Evolutionary conservation across 208 protist species (phyloP), one percentile per base, ranked within the genome.

Genomic region (Trypanosoma melophagium): DNA sequence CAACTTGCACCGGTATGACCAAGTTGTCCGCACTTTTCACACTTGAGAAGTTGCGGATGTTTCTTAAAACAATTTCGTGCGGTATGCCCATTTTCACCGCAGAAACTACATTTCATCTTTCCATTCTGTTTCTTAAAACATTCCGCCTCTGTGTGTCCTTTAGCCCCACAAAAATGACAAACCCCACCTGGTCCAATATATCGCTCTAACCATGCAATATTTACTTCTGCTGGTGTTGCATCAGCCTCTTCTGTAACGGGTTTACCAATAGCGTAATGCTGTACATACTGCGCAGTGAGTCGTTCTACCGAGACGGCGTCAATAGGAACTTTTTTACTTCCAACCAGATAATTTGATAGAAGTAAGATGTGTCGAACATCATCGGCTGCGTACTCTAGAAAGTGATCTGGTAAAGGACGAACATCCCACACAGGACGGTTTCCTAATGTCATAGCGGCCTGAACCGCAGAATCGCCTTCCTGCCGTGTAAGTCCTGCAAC

Each of bases 311-410:
- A 73, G 25, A 47, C 38, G 17, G 55, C 60, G 10, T 72, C 60
- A 13, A 76, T 19, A 64, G 66, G 41, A 7, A 72, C 68, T 4
- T 69, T 40, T 49, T 54, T 45, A 62, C 70, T 25, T 69, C 60
- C 68, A 47, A 71, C 22, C 12, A 77, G 52, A 53, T 68, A 58
- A 21, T 66, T 71, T 7, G 75, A 69, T n/a, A 94, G 75, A 19
- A 95, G 77, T 21, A 87, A 70, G 38, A 92, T 95, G 64, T 97
- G 87, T 12, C 92, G 92, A 52, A 95, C 89, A 60, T 97, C 92
- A 57, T 83, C 86, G 4, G 92, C 92, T 7, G 92, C 92, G 57
- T 97, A 97, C 67, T 90, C 83, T 16, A 97, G 74, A 59, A 95
- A 95, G 62, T 97, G 92, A 16, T 73, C 63, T 21, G 92, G 87